phyloP scores from a whole-genome alignment of 306 rosid species.

The Carpinus fangiana region DNA sequence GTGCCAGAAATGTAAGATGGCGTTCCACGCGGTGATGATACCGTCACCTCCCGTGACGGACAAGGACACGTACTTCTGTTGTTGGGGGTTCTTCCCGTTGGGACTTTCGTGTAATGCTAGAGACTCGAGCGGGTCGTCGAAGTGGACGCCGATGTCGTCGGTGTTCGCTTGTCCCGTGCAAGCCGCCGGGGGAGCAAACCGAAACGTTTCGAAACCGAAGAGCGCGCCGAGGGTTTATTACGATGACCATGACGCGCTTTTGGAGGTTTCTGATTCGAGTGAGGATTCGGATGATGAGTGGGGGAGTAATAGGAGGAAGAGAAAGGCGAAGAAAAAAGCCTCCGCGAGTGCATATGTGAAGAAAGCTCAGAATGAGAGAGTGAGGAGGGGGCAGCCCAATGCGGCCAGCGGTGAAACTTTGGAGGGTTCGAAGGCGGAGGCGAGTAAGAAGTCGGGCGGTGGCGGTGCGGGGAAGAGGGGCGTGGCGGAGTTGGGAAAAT shows the following conservation, averaged over 20 bases:
- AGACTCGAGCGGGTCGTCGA: constrained; percentile 32
- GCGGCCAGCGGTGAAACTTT: constrained; percentile 38
- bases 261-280: constrained; percentile 50
- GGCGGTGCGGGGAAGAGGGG: constrained; percentile 57
- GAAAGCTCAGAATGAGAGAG: constrained; percentile 39
- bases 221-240: constrained; percentile 39
- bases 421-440: constrained; percentile 37
- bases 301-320: constrained; percentile 25
- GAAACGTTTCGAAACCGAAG: constrained; percentile 7
- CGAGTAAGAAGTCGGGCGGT: constrained; percentile 42
- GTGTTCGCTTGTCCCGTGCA: constrained; percentile 60
- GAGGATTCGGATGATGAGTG: constrained; percentile 67
- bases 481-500: constrained; percentile 64
- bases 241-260: constrained; percentile 46
- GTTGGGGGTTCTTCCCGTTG: constrained; percentile 80
- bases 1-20: constrained; percentile 83
- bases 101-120: constrained; percentile 52
- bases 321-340: constrained; percentile 32
- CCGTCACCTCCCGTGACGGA: constrained; percentile 57
- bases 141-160: constrained; percentile 79
- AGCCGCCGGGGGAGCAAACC: background rate
- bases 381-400: constrained; percentile 37
- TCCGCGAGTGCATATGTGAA: constrained; percentile 21
- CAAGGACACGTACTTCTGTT: constrained; percentile 45
- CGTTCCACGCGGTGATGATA: constrained; percentile 60